These are phyloP conservation scores for Phytomonas francai DNA, from an alignment of 208 protist genomes.

Conservation along the genomic window DNA sequence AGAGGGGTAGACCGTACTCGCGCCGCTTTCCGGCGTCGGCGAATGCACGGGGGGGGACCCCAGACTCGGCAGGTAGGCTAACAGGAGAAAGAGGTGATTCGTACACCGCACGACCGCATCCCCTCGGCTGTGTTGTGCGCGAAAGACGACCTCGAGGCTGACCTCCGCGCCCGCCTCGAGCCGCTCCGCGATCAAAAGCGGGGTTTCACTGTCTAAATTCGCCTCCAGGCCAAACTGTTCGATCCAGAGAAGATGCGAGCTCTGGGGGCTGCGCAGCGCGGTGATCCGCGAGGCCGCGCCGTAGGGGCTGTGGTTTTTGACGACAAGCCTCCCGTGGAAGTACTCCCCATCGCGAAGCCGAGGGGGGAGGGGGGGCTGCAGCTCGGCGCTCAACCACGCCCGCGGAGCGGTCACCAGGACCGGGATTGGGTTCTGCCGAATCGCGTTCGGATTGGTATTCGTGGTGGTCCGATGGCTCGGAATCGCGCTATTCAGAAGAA, in stretches of 20 bases:
- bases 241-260: constrained; percentile 60
- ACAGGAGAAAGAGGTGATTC: constrained; percentile 54
- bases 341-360: constrained; percentile 72
- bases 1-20: constrained; percentile 2
- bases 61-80: constrained; percentile 37
- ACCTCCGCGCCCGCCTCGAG: constrained; percentile 35
- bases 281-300: constrained; percentile 43
- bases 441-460: no score
- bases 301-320: constrained; percentile 57
- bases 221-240: constrained; percentile 31
- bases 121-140: constrained; percentile 46
- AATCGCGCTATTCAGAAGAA: no score
- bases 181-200: constrained; percentile 34
- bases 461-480: no score
- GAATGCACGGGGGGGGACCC: background rate
- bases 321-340: constrained; percentile 45
- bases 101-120: constrained; percentile 30
- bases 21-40: background rate
- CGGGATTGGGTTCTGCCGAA: no score
- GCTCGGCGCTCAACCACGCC: constrained; percentile 39
- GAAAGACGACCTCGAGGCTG: constrained; percentile 34
- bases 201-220: constrained; percentile 36
- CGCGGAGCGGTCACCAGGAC: constrained; percentile 54
- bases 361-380: constrained; percentile 54
- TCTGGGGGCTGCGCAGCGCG: constrained; percentile 61